A percentile compares a stretch with the other conserved stretches of the same genome.
Evolutionary conservation across 192 early-diverging fungal genomes (phyloP).

Genomic region (Allomyces macrogynus): DNA sequence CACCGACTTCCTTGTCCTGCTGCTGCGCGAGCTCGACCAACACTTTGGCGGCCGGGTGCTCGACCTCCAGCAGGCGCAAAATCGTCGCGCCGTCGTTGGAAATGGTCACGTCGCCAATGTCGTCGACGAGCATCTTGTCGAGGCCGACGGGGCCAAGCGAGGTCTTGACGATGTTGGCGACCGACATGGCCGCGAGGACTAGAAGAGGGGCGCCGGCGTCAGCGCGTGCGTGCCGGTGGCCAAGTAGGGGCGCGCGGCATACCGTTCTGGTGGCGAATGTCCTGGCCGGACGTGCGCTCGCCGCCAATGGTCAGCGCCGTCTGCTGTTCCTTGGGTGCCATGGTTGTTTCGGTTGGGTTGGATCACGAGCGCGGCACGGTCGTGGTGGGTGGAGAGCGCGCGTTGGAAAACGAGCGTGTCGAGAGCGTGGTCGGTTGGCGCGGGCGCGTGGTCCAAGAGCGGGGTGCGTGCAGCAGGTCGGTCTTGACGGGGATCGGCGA

Average conservation of each 20-base stretch:
- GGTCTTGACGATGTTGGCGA: conserved; percentile 97
- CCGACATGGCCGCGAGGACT: conserved; percentile 88
- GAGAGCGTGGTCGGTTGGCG: no score
- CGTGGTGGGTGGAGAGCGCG: no score
- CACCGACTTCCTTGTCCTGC: conserved; percentile 98
- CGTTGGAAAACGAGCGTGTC: no score
- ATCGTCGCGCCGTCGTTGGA: conserved; percentile 99
- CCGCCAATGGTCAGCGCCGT: conserved; percentile 65
- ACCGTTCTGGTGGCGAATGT: conserved; percentile 91
- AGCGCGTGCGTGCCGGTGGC: no score
- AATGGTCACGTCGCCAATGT: conserved; percentile 98
- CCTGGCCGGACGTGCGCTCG: conserved; percentile 68
- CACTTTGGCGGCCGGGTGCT: conserved; percentile 92
- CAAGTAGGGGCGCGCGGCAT: no score
- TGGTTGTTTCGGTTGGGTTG: neutral
- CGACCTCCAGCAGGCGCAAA: conserved; percentile 85
- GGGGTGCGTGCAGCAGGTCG: no score
- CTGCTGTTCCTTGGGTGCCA: conserved; percentile 2
- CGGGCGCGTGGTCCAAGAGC: no score
- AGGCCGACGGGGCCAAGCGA: conserved; percentile 96
- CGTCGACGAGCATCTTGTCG: conserved; percentile 99
- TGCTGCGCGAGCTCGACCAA: conserved; percentile 97
- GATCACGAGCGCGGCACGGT: no score
- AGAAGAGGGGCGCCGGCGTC: no score
- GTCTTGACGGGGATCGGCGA: no score